Evolutionary conservation across 306 rosid genomes (phyloP).

Genomic region (Lathyrus oleraceus): DNA sequence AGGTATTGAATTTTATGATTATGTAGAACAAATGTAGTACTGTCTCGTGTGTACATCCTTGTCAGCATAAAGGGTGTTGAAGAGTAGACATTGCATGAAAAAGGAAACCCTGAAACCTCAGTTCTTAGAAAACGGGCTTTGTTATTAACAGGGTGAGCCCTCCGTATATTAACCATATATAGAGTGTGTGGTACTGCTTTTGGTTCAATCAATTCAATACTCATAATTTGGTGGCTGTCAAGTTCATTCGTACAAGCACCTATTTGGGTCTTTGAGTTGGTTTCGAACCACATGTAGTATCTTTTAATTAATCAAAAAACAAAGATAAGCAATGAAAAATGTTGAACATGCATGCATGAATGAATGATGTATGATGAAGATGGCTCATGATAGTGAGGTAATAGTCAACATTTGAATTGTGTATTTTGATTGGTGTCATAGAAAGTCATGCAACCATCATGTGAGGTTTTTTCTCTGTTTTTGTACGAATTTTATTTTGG

Average conservation of each 20-base stretch:
- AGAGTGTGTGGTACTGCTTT: slow-evolving; percentile 16
- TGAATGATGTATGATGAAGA: slow-evolving; percentile 27
- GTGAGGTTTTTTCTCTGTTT: slow-evolving; percentile 31
- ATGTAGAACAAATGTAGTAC: slow-evolving; percentile 21
- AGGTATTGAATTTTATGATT: slow-evolving; percentile 30
- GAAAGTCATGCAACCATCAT: slow-evolving; percentile 33
- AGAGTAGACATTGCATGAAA: slow-evolving; percentile 36
- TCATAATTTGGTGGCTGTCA: slow-evolving; percentile 31
- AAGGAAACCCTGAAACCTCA: slow-evolving; percentile 43
- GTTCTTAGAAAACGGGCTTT: slow-evolving; percentile 36
- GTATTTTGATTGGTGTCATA: slow-evolving; percentile 26
- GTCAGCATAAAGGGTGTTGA: slow-evolving; percentile 29
- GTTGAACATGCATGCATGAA: slow-evolving; percentile 23
- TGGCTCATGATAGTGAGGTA: slow-evolving; percentile 8
- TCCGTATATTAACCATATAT: slow-evolving; percentile 24
- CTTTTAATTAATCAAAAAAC: neutral
- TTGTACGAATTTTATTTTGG: slow-evolving; percentile 27
- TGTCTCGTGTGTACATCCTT: slow-evolving; percentile 20
- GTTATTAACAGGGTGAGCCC: slow-evolving; percentile 29
- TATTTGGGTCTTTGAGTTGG: slow-evolving; percentile 36
- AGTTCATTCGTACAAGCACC: slow-evolving; percentile 44
- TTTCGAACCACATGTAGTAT: slow-evolving; percentile 11
- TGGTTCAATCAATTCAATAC: slow-evolving; percentile 10
- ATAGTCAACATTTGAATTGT: slow-evolving; percentile 26
- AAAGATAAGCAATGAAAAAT: slow-evolving; percentile 17